Evolutionary conservation across 2,329 filamentous ascomycete genomes (phyloP).

Genomic region (Davidsoniella virescens): DNA sequence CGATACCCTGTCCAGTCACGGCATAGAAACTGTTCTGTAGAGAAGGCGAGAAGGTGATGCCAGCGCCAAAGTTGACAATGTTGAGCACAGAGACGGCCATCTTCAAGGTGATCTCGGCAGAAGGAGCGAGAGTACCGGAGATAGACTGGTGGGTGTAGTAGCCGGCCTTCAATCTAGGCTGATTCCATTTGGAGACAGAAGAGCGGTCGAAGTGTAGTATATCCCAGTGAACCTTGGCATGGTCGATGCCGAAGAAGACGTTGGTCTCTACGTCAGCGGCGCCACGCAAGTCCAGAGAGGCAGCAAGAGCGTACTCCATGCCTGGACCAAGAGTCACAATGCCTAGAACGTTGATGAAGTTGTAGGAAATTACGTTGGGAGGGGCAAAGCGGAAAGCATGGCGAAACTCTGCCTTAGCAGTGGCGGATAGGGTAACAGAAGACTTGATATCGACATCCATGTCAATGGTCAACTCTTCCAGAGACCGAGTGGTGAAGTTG

Average conservation of each 20-base stretch:
- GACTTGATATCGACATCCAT: slow-evolving; percentile 24
- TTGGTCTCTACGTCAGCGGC: slow-evolving; percentile 19
- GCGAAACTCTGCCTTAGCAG: slow-evolving; percentile 20
- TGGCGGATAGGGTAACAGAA: slow-evolving; percentile 22
- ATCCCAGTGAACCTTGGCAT: slow-evolving; percentile 26
- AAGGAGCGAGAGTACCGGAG: slow-evolving; percentile 20
- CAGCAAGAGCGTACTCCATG: slow-evolving; percentile 23
- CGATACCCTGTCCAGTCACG: slow-evolving; percentile 2
- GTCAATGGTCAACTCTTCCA: slow-evolving; percentile 26
- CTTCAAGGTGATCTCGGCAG: slow-evolving; percentile 15
- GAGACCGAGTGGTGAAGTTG: slow-evolving; percentile 20
- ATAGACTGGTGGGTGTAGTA: slow-evolving; percentile 21
- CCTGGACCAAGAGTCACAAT: slow-evolving; percentile 24
- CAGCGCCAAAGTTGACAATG: background rate
- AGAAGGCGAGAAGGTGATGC: background rate
- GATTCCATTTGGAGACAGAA: slow-evolving; percentile 20
- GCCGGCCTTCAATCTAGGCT: slow-evolving; percentile 20
- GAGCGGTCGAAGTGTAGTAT: slow-evolving; percentile 19
- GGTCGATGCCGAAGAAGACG: slow-evolving; percentile 19
- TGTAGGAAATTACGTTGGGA: slow-evolving; percentile 20
- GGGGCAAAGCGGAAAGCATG: slow-evolving; percentile 23
- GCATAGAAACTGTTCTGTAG: background rate
- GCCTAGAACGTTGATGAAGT: slow-evolving; percentile 24
- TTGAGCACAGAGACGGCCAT: slow-evolving; percentile 23
- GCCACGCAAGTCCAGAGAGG: slow-evolving; percentile 21